These are phyloP conservation scores for Pachysandra terminalis DNA, from an alignment of 164 flowering plant species.

Conservation along the genomic window DNA sequence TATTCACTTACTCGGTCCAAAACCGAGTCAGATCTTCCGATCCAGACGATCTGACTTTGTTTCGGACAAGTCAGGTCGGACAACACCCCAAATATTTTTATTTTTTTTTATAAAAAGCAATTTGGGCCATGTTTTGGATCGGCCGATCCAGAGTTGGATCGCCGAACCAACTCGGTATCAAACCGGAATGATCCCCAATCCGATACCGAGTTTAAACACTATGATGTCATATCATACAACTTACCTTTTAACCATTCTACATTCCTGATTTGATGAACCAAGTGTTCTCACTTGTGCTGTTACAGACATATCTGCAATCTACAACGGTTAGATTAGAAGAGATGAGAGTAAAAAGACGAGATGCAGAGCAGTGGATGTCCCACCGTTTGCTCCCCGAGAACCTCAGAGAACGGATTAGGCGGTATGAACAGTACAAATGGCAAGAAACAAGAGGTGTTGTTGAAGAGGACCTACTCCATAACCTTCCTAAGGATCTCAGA, in stretches of 20 bases:
- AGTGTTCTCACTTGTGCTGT: conserved; percentile 6
- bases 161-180: no score
- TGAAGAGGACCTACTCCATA: conserved; percentile 44
- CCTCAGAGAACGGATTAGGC: conserved; percentile 49
- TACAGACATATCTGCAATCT: conserved; percentile 61
- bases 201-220: no score
- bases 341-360: conserved; percentile 61
- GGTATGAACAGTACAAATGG: conserved; percentile 67
- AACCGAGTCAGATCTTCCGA: no score
- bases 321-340: conserved; percentile 59
- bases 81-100: no score
- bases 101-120: no score
- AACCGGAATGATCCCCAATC: no score
- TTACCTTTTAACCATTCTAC: neutral
- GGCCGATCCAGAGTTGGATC: no score
- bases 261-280: neutral
- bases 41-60: no score
- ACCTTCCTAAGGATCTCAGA: conserved; percentile 63
- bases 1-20: no score
- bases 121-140: no score
- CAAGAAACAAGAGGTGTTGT: conserved; percentile 66
- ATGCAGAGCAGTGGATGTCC: conserved; percentile 76
- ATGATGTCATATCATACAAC: no score
- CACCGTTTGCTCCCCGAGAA: conserved; percentile 58
- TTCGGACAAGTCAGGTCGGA: no score